These are phyloP conservation scores for Circinella umbellata DNA, from an alignment of 371 early-diverging fungal genomes.

Conservation along the genomic window DNA sequence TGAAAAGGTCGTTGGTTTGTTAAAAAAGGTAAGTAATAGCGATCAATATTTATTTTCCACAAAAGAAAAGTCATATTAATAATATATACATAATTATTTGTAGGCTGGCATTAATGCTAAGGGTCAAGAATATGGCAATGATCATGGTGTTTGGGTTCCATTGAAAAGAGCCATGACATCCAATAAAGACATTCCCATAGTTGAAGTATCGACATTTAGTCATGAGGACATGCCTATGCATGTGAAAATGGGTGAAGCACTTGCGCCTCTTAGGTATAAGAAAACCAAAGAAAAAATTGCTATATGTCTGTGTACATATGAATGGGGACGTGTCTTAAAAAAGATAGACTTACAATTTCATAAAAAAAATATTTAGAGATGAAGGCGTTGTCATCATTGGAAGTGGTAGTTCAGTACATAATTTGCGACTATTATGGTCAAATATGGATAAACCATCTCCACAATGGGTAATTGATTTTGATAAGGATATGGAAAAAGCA, in stretches of 20 bases:
- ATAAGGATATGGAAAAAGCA: conserved; percentile 24
- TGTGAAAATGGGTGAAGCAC: conserved; percentile 32
- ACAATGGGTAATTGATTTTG: conserved; percentile 30
- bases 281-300: neutral
- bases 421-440: conserved; percentile 49
- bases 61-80: too few relatives aligned
- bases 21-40: conserved; percentile 32
- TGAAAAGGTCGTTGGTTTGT: conserved; percentile 51
- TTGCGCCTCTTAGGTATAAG: conserved; percentile 31
- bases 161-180: conserved; percentile 53
- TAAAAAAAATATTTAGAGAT: conserved; percentile 28
- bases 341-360: neutral
- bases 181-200: conserved; percentile 56
- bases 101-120: conserved; percentile 46
- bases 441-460: conserved; percentile 30
- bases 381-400: conserved; percentile 61
- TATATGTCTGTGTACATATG: neutral
- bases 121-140: conserved; percentile 53
- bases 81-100: neutral
- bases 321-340: neutral
- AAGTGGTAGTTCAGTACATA: conserved; percentile 64
- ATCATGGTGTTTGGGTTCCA: conserved; percentile 68
- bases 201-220: conserved; percentile 54
- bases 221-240: conserved; percentile 33
- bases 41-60: too few relatives aligned